Evolutionary conservation across 2,329 filamentous ascomycete genomes (phyloP), one percentile per base, ranked within the genome.

Genomic region (Akanthomyces dipterigenus): DNA sequence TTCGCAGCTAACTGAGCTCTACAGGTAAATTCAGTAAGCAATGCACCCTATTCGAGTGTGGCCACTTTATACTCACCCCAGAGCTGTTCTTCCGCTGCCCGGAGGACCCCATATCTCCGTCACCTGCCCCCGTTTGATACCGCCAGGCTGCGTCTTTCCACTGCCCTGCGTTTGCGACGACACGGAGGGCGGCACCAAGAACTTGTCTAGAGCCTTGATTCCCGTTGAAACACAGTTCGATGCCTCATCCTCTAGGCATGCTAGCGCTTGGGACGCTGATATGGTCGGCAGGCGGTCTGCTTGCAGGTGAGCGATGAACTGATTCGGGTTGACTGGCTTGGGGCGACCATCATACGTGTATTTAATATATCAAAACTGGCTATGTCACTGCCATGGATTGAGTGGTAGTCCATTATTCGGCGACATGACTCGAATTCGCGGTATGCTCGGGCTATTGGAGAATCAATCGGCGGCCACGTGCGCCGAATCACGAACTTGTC

Each of bases 71-170:
- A 76, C 84, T 76, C 79, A 93, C 89, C 88, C 89, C 67, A 97
- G 78, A 14, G 88, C 81, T 4, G 91, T 96, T 79, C 96, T 97
- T 34, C 93, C 93, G 28, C 84, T 84, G 1, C 92, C 93, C 9
- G 91, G 88, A 12, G 93, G 91, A 0, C 93, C 93, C 83, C 90
- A 96, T 55, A 96, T 77, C 73, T 98, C 93, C 3, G 89, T 90
- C 46, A 96, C 81, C 71, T 91, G 89, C 16, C 92, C 91, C 61
- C 87, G 84, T 63, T 82, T 82, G 53, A 96, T 78, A 4, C 91
- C 92, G 20, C 82, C 80, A 59, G 63, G 65, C 11, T 55, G 60
- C 63, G 60, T 9, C 63, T 62, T 42, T 66, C 64, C 46, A 45
- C 14, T 3, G 62, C 38, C n/a, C 55, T 60, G 4, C 61, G 49